Evolutionary conservation across 2,329 filamentous ascomycete species (phyloP), one percentile per base, ranked within the genome.

Genomic region (Colletotrichum scovillei): DNA sequence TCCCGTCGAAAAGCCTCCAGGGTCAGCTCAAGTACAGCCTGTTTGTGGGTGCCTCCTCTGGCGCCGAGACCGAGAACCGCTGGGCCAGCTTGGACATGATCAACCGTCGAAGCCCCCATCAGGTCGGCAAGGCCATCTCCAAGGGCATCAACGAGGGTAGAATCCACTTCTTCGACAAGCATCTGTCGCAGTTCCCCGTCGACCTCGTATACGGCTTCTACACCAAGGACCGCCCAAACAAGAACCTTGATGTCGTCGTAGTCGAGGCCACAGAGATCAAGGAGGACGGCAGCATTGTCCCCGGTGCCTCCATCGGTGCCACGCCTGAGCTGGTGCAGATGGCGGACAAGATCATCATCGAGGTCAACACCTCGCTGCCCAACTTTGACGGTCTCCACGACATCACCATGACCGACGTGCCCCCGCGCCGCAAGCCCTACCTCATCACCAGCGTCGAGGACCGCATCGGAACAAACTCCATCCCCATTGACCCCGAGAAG

Each of bases 1-100:
- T 49, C 7, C 42, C 38, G 38, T 42, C 38, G 6, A 22, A n/a
- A 4, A 90, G 88, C 75, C 88, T 97, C 19, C 92, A 97, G 83
- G 94, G 95, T 69, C 87, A 97, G 87, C 86, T 97, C 77, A 94
- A 94, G 79, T 97, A 97, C 87, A 92, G 91, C 70, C 89, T 97
- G 22, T 97, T 97, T 77, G 95, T 97, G 11, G 95, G 95, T 66
- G 95, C 95, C n/a, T 96, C 93, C 5, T 95, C 94, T 19, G 95
- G 95, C 49, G 93, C 94, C 22, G 95, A 97, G 85, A 97, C 95
- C 0, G 95, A 97, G 86, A 97, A 97, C 83, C 89, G 95, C 82
- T 97, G 95, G 95, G 95, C 95, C n/a, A 84, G 86, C 5, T 86
- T 96, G 75, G 92, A 97, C 84, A 97, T 97, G 95, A 97, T 97